These are phyloP conservation scores for Citrus unshiu DNA, from an alignment of 345 rosid species.

Conservation along the genomic window DNA sequence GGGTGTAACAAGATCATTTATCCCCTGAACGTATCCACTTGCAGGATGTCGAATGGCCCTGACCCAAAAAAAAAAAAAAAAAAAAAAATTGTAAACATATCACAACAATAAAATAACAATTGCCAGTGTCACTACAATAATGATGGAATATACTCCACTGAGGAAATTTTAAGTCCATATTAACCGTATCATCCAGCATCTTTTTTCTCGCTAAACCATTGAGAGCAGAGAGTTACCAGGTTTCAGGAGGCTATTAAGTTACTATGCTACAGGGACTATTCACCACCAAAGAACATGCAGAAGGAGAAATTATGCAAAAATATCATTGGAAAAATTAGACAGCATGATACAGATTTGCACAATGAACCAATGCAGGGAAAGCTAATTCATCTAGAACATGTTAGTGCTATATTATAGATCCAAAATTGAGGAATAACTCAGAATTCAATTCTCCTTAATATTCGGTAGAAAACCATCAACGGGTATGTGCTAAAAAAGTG, in stretches of 20 bases:
- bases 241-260: background rate
- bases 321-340: background rate
- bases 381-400: background rate
- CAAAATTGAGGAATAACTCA: background rate
- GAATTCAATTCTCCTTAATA: background rate
- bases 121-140: conserved; percentile 3
- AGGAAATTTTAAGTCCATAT: background rate
- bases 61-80: conserved; percentile 14
- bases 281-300: background rate
- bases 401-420: background rate
- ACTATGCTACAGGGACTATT: background rate
- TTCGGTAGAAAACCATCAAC: background rate
- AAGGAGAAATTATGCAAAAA: background rate
- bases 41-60: conserved; percentile 99
- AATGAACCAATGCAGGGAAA: background rate
- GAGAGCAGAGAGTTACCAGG: background rate
- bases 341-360: background rate
- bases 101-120: background rate
- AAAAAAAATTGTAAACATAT: conserved; percentile 21
- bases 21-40: conserved; percentile 98
- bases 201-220: conserved; percentile 8
- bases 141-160: background rate
- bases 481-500: background rate
- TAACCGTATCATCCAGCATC: background rate
- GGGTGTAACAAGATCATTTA: conserved; percentile 97